Percentiles rank a stretch among this genome's conserved stretches.
phyloP scores from a whole-genome alignment of 225 moss, liverwort and hornwort genomes.

The Straminergon stramineum region DNA sequence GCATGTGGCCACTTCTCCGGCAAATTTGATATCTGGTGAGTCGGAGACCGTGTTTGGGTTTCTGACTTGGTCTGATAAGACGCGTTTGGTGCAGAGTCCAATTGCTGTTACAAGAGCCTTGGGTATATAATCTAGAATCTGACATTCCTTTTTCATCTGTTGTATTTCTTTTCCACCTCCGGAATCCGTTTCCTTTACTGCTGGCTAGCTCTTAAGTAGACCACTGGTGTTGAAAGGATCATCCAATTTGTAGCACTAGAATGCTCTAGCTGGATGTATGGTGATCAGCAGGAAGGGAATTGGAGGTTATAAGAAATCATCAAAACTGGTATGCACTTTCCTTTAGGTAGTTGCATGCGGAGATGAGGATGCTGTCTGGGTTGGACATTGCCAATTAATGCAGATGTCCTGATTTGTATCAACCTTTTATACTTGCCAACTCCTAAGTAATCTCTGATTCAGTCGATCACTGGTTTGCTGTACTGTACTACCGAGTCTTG shows the following conservation, averaged over 20 bases:
- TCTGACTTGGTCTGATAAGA: constrained; percentile 67
- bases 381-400: not conserved
- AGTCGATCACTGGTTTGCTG: not conserved
- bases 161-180: constrained; percentile 3
- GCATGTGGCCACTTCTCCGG: constrained; percentile 17
- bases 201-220: not conserved
- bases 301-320: constrained; percentile 11
- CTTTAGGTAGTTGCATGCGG: not conserved
- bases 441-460: not conserved
- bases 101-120: constrained; percentile 58
- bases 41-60: constrained; percentile 57
- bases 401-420: constrained; percentile 6
- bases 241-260: not conserved
- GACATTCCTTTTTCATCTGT: not conserved
- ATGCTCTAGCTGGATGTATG: not conserved
- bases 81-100: constrained; percentile 67
- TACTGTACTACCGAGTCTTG: not conserved
- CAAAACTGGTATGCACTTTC: not conserved
- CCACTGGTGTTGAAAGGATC: not conserved
- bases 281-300: not conserved
- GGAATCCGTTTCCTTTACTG: not conserved
- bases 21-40: constrained; percentile 34
- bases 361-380: not conserved
- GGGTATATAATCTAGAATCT: constrained; percentile 5
- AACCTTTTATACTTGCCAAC: not conserved